A percentile compares a stretch with the other conserved stretches of the same genome.
Conservation (phyloP, 2,329 filamentous ascomycete species). For the Penicillium sp. region DNA sequence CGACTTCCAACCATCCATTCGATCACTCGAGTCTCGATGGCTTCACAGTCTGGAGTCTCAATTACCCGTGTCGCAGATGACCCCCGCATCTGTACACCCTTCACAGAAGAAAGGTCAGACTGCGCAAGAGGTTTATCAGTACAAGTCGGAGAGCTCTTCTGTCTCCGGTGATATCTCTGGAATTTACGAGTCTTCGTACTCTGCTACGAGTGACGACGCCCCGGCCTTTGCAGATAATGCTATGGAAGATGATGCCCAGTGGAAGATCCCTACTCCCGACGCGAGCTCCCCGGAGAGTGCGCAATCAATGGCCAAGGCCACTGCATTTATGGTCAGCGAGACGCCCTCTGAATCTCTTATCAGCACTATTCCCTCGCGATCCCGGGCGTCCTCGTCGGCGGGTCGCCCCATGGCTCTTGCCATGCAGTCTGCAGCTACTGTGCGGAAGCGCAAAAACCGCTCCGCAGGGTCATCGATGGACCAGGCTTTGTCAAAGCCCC, state of each 20-base stretch:
- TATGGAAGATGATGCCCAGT: constrained; percentile 32
- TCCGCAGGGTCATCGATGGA: constrained; percentile 30
- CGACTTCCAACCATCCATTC: constrained; percentile 29
- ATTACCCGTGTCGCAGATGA: constrained; percentile 31
- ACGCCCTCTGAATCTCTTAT: constrained; percentile 33
- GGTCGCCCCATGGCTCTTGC: constrained; percentile 34
- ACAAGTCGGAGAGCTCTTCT: constrained; percentile 40
- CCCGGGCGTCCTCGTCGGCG: constrained; percentile 25
- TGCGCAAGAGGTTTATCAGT: constrained; percentile 34
- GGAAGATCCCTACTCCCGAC: constrained; percentile 32
- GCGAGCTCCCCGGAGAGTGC: constrained; percentile 27
- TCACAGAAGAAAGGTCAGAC: constrained; percentile 23
- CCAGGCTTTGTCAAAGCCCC: constrained; percentile 32
- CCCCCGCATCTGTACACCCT: constrained; percentile 25
- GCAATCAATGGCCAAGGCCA: constrained; percentile 29
- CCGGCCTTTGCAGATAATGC: constrained; percentile 32
- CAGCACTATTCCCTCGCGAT: constrained; percentile 25
- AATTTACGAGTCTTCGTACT: constrained; percentile 37
- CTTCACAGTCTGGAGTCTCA: constrained; percentile 36
- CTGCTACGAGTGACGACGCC: constrained; percentile 33
- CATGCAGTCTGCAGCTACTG: constrained; percentile 33
- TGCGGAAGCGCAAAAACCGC: constrained; percentile 41
- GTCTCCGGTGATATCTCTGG: constrained; percentile 38
- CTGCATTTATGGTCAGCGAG: constrained; percentile 41
- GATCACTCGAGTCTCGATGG: constrained; percentile 38